A percentile compares a stretch with the other conserved stretches of the same genome.
phyloP scores from a whole-genome alignment of 2,329 filamentous ascomycete genomes.

The Nakataea oryzae region DNA sequence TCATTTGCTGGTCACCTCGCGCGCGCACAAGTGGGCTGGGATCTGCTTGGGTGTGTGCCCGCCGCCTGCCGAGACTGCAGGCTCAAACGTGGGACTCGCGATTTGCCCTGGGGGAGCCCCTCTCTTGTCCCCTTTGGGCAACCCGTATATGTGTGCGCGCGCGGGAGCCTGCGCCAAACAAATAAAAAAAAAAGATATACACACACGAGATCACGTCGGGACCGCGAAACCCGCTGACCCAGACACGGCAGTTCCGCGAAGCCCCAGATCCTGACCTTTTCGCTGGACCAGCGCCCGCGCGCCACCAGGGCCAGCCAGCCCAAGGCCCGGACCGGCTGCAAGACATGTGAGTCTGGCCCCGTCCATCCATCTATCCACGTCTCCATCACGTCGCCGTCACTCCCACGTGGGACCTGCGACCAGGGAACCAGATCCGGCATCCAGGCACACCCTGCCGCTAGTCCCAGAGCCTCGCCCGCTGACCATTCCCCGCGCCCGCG shows the following conservation, averaged over 20 bases:
- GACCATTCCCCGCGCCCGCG: background rate
- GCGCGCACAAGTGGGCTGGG: too few species aligned
- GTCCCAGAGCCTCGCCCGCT: background rate
- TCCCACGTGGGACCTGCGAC: background rate
- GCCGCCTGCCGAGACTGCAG: background rate
- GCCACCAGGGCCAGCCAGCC: constrained; percentile 18
- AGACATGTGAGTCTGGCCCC: constrained; percentile 14
- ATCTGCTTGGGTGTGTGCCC: background rate
- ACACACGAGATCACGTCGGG: background rate
- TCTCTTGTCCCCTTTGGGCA: background rate
- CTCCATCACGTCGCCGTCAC: too few species aligned
- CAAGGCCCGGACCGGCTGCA: constrained; percentile 15
- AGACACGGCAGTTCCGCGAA: background rate
- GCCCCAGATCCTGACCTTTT: constrained; percentile 17
- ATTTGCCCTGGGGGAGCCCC: background rate
- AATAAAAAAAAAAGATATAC: too few species aligned
- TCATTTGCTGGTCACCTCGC: too few species aligned
- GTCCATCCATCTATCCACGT: background rate
- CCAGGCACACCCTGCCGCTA: too few species aligned
- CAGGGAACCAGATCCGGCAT: too few species aligned
- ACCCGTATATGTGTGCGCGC: background rate
- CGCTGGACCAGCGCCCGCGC: constrained; percentile 17
- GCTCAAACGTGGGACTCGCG: background rate
- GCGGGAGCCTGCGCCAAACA: background rate
- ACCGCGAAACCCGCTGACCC: background rate